Percentiles rank a stretch among this genome's conserved stretches.
Evolutionary conservation across 2,329 filamentous ascomycete species (phyloP).

Genomic region (Gaeumannomyces sp.): DNA sequence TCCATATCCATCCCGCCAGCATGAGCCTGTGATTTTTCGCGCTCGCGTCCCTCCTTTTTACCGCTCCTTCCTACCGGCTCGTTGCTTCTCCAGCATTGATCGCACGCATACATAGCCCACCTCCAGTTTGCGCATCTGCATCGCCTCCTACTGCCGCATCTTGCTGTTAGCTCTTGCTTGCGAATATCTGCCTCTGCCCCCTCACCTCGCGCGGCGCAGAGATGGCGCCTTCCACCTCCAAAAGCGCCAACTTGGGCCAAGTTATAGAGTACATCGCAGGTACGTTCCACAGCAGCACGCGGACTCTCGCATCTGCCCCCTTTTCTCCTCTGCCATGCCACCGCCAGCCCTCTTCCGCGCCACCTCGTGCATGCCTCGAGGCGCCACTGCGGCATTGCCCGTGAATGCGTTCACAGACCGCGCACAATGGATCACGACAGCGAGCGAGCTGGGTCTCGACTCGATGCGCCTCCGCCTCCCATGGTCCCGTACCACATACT

Average conservation of each 20-base stretch:
- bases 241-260: slow-evolving; percentile 65
- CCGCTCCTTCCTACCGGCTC: neutral
- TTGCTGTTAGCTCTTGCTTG: neutral
- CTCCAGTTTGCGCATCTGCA: neutral
- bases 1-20: neutral
- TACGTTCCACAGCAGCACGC: slow-evolving; percentile 36
- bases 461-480: neutral
- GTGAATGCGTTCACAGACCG: neutral
- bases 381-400: neutral
- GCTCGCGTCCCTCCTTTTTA: slow-evolving; percentile 6
- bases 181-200: neutral
- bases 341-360: neutral
- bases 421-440: neutral
- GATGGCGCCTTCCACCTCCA: slow-evolving; percentile 45
- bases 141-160: neutral
- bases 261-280: slow-evolving; percentile 95
- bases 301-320: neutral
- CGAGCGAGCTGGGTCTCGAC: neutral
- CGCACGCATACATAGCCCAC: neutral
- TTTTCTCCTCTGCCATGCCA: neutral
- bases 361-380: neutral
- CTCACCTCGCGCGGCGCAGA: slow-evolving; percentile 10
- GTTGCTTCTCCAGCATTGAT: neutral
- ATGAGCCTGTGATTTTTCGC: neutral
- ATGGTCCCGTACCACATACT: slow-evolving; percentile 15